Percentiles rank a stretch among this genome's conserved stretches.
Conservation (phyloP, 1,139 yeast species). For the Debaryomyces sp. region DNA sequence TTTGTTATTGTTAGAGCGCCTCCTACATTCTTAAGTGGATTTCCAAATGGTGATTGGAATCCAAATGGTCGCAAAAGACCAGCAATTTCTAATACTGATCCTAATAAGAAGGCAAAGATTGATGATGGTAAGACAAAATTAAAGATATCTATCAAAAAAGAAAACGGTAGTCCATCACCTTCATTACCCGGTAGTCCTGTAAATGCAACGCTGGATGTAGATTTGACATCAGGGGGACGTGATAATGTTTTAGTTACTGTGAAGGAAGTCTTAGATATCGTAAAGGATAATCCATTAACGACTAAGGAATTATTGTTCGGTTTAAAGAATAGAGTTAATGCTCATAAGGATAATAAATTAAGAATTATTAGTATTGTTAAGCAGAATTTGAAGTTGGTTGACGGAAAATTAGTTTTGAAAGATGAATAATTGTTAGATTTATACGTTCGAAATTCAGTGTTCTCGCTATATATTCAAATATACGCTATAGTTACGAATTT, state of each 20-base stretch:
- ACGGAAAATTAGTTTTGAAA: slow-evolving; percentile 66
- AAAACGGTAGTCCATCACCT: slow-evolving; percentile 18
- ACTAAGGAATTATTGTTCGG: slow-evolving; percentile 66
- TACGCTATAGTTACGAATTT: not conserved
- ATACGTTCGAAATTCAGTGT: not conserved
- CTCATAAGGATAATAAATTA: slow-evolving; percentile 69
- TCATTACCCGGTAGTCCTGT: slow-evolving; percentile 21
- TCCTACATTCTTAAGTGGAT: slow-evolving; percentile 58
- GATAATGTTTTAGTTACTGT: slow-evolving; percentile 58
- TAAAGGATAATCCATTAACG: slow-evolving; percentile 61
- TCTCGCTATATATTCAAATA: not conserved
- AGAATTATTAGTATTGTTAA: slow-evolving; percentile 70
- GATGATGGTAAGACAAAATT: slow-evolving; percentile 22
- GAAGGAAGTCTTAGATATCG: slow-evolving; percentile 68
- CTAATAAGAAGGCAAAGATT: slow-evolving; percentile 46
- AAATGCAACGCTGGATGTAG: slow-evolving; percentile 18
- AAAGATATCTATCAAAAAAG: slow-evolving; percentile 15
- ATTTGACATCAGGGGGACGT: slow-evolving; percentile 43
- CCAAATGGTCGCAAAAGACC: slow-evolving; percentile 57
- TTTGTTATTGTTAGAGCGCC: slow-evolving; percentile 70
- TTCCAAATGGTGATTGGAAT: slow-evolving; percentile 85
- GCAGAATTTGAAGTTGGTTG: slow-evolving; percentile 66
- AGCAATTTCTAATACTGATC: slow-evolving; percentile 23
- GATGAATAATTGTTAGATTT: slow-evolving; percentile 22
- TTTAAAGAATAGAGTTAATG: slow-evolving; percentile 64